Evolutionary conservation across 2,329 filamentous ascomycete genomes (phyloP), one percentile per base, ranked within the genome.

Genomic region (Diaporthe ilicicola): DNA sequence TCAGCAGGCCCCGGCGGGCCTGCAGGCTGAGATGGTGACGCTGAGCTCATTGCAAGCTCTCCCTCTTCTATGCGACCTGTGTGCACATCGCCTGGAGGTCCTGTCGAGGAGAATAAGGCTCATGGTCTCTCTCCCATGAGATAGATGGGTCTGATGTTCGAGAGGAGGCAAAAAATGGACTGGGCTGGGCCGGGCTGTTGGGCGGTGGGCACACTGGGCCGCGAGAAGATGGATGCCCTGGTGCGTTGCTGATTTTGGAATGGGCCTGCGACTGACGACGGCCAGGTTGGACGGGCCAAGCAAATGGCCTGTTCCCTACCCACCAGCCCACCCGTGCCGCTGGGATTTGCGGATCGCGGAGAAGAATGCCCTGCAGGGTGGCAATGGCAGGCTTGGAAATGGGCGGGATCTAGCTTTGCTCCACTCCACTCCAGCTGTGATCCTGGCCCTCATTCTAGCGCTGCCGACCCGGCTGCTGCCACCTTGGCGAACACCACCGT

Each of bases 1-100:
- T 77, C 79, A 55, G 83, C 82, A 70, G 82, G 83, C 83, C 82
- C 84, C 67, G 75, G 75, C 75, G 79, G 75, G 74, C 74, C 77
- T 56, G 80, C 76, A 51, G 80, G 75, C 39, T 24, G 50, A 12
- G 69, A 67, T 72, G 74, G 73, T 70, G 76, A 75, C 71, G 76
- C 76, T 55, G 80, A 76, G 79, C 78, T 81, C 82, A 81, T 84
- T 66, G 55, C 55, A 67, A 61, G 69, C 70, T 72, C 66, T 65
- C 70, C 32, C 22, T 68, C 53, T 67, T 71, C 34, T 70, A 54
- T 54, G 59, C 59, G 70, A 61, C 44, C 61, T 71, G 51, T 9
- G 39, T 61, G 53, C 51, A 68, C 69, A 64, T 73, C 64, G 48
- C 64, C 61, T 55, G 29, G 17, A 44, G 50, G 24, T 39, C 54